phyloP scores from a whole-genome alignment of 1,139 yeast species.

The Tardiomyces digboiensis region DNA sequence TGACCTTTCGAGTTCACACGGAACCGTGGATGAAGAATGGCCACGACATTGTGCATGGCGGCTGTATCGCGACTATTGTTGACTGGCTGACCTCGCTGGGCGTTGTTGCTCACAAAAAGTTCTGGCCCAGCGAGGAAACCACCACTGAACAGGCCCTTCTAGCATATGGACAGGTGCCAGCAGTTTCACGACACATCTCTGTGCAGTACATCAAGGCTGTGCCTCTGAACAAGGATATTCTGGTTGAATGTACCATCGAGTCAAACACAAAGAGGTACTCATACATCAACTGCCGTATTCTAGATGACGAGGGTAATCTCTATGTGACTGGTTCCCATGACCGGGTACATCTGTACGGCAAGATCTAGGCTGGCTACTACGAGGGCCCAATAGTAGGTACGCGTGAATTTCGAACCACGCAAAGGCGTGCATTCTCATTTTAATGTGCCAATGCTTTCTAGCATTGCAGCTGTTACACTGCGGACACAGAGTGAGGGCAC shows the following conservation, averaged over 20 bases:
- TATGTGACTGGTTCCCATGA: slow-evolving; percentile 22
- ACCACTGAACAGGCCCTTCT: slow-evolving; percentile 10
- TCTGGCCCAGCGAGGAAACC: slow-evolving; percentile 15
- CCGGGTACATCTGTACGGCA: slow-evolving; percentile 15
- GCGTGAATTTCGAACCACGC: too few relatives aligned
- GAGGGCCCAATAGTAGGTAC: too few relatives aligned
- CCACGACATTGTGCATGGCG: slow-evolving; percentile 24
- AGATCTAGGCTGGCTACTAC: slow-evolving; percentile 6
- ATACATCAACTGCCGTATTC: slow-evolving; percentile 13
- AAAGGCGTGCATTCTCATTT: too few relatives aligned
- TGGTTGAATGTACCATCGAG: slow-evolving; percentile 14
- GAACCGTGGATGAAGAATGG: slow-evolving; percentile 15
- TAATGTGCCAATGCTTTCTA: too few relatives aligned
- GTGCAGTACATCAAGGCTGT: slow-evolving; percentile 23
- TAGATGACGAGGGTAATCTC: slow-evolving; percentile 12
- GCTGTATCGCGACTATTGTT: slow-evolving; percentile 24
- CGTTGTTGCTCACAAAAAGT: slow-evolving; percentile 16
- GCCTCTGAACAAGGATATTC: slow-evolving; percentile 16
- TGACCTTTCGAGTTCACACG: slow-evolving; percentile 14
- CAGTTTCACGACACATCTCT: slow-evolving; percentile 20
- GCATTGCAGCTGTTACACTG: too few relatives aligned
- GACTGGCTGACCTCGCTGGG: slow-evolving; percentile 20
- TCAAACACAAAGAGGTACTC: slow-evolving; percentile 19
- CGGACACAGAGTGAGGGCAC: too few relatives aligned
- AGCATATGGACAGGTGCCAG: slow-evolving; percentile 11